phyloP scores from a whole-genome alignment of 345 rosid species.

The Schrenkiella parvula region DNA sequence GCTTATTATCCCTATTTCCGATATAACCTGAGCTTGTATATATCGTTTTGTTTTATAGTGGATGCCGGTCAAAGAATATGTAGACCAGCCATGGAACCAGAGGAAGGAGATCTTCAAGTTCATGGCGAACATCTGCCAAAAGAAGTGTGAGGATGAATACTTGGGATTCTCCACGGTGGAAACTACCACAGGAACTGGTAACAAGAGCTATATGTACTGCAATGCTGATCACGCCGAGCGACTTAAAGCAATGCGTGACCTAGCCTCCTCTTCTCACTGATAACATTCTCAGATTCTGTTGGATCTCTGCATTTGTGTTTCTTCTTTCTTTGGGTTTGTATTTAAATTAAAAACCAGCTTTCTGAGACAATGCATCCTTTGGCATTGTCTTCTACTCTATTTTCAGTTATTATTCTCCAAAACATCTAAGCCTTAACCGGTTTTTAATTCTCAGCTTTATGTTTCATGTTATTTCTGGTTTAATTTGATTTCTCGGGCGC shows the following conservation, averaged over 20 bases:
- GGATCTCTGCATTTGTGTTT: background rate
- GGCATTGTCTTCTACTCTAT: constrained; percentile 1
- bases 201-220: constrained; percentile 44
- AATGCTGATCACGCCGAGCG: constrained; percentile 34
- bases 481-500: background rate
- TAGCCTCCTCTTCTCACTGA: constrained; percentile 19
- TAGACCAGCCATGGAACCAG: constrained; percentile 49
- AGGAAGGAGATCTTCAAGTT: constrained; percentile 41
- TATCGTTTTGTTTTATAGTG: constrained; percentile 41
- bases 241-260: background rate
- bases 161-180: constrained; percentile 48
- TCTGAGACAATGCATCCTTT: background rate
- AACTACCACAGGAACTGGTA: constrained; percentile 44
- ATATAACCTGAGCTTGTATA: background rate
- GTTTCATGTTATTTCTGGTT: background rate
- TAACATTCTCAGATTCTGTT: background rate
- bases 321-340: background rate
- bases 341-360: background rate
- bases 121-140: constrained; percentile 55
- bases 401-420: background rate
- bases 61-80: constrained; percentile 66
- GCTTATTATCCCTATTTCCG: background rate
- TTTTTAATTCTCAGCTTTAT: background rate
- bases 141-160: constrained; percentile 41
- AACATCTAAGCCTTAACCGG: background rate